Evolutionary conservation across 1,284 basidiomycete genomes (phyloP).

Genomic region (Rhodotorula sp.): DNA sequence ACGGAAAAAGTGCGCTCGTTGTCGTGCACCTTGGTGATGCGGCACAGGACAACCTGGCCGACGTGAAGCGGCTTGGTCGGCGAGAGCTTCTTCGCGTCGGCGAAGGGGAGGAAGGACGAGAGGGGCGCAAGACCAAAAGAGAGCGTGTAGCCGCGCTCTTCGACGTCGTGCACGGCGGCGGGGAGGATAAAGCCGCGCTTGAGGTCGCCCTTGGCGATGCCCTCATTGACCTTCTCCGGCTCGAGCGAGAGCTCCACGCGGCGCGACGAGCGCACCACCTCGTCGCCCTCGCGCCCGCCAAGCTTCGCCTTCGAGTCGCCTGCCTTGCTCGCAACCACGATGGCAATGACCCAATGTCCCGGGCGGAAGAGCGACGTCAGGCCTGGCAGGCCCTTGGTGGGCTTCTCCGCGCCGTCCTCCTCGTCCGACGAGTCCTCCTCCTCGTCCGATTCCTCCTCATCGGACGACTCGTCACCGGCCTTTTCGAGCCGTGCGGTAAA

Average conservation of each 20-base stretch:
- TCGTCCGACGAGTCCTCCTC: conserved; percentile 49
- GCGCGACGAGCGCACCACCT: conserved; percentile 66
- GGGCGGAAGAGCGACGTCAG: conserved; percentile 73
- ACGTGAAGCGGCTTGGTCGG: conserved; percentile 45
- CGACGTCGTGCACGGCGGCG: conserved; percentile 77
- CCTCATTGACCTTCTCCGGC: conserved; percentile 82
- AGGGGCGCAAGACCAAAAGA: conserved; percentile 70
- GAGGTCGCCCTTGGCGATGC: conserved; percentile 76
- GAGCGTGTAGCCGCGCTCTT: conserved; percentile 84
- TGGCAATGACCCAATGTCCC: conserved; percentile 82
- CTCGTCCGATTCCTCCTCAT: conserved; percentile 56
- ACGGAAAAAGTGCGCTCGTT: conserved; percentile 50
- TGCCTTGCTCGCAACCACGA: conserved; percentile 61
- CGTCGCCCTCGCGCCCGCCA: conserved; percentile 57
- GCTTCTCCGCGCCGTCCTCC: conserved; percentile 54
- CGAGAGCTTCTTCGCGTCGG: conserved; percentile 37
- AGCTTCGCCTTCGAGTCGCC: conserved; percentile 33
- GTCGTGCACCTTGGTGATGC: conserved; percentile 48
- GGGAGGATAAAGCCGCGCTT: conserved; percentile 72
- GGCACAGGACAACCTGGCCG: conserved; percentile 49
- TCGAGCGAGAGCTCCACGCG: conserved; percentile 85
- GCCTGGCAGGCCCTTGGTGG: conserved; percentile 45
- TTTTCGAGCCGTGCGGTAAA: conserved; percentile 71
- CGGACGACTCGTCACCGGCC: conserved; percentile 54
- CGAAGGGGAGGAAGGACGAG: conserved; percentile 41